A percentile compares a stretch with the other conserved stretches of the same genome.
phyloP scores from a whole-genome alignment of 129 eudicot genomes.

The Lactuca sativa region DNA sequence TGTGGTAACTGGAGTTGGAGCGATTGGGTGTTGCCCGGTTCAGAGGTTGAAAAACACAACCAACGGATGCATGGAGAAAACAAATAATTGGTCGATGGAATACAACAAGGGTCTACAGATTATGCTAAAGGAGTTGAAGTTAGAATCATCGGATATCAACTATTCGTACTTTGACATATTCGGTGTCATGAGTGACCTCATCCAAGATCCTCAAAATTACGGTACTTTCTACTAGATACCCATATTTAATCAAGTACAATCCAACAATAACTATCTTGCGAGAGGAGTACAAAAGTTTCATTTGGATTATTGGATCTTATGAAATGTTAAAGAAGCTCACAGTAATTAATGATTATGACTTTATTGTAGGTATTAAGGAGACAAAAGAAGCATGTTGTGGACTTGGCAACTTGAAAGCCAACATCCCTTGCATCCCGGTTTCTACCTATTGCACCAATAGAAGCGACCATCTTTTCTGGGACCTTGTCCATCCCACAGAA shows the following conservation, averaged over 20 bases:
- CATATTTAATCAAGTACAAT: no score
- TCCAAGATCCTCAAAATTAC: conserved; percentile 50
- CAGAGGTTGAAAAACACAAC: conserved; percentile 44
- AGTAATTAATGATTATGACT: not conserved
- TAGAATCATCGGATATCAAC: conserved; percentile 41
- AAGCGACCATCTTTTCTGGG: conserved; percentile 66
- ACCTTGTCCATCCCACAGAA: conserved; percentile 58
- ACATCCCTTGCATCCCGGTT: conserved; percentile 55
- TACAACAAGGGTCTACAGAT: conserved; percentile 46
- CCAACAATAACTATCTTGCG: no score
- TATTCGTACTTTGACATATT: conserved; percentile 63
- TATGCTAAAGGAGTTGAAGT: conserved; percentile 33
- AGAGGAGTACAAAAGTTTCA: not conserved
- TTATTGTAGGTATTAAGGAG: conserved; percentile 56
- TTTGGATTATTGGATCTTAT: not conserved
- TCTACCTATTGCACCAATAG: conserved; percentile 54
- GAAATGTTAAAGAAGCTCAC: not conserved
- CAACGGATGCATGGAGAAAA: conserved; percentile 42
- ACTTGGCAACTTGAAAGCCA: conserved; percentile 56
- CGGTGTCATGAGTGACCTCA: conserved; percentile 36
- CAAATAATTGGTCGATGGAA: conserved; percentile 54
- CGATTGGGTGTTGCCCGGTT: conserved; percentile 61
- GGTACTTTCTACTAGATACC: conserved; percentile 36
- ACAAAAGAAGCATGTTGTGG: conserved; percentile 76
- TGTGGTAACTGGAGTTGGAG: conserved; percentile 40